Evolutionary conservation across 2,329 filamentous ascomycete genomes (phyloP), one percentile per base, ranked within the genome.

Genomic region (Aspergillus sp.): DNA sequence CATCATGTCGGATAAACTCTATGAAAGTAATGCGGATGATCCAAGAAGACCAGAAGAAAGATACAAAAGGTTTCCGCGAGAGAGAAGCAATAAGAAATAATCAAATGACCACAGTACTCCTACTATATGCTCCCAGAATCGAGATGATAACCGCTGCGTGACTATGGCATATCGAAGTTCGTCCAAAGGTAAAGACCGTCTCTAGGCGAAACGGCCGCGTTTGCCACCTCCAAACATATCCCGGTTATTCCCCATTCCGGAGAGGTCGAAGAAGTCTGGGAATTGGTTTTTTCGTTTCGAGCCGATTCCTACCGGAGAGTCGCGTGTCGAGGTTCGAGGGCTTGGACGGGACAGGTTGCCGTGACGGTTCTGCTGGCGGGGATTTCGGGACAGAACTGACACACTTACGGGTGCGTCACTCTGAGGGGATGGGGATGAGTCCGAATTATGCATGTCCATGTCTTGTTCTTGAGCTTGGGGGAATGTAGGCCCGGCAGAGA

Each of bases 181-280:
- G 70, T 76, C 70, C 68, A 58, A 64, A 74, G 70, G 64, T 74
- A 70, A 67, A 73, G 63, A 64, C 67, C 66, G 66, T 71, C 38
- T 62, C 72, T 74, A 82, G 67, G 74, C 74, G 64, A 81, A 79
- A 54, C 81, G 78, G 45, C 81, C 78, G 53, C 80, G 76, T 72
- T 83, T 83, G 51, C 77, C 77, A n/a, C 80, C 77, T 60, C 79
- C 79, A 63, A 75, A 75, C 45, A 74, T 71, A 66, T 83, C 81
- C 60, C 75, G 73, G 51, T 79, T 61, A 43, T 61, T 79, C 19
- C 77, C 76, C 54, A 82, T 66, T 51, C 76, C 80, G 2, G 80
- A 81, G 22, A 83, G 66, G 64, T 83, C 81, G 62, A 83, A 83
- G 66, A 83, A 83, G 50, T 83, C 81, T 3, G 76, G 77, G 51